Evolutionary conservation across 495 filamentous ascomycete genomes (phyloP), one percentile per base, ranked within the genome.

Genomic region (Aspergillus homomorphus): DNA sequence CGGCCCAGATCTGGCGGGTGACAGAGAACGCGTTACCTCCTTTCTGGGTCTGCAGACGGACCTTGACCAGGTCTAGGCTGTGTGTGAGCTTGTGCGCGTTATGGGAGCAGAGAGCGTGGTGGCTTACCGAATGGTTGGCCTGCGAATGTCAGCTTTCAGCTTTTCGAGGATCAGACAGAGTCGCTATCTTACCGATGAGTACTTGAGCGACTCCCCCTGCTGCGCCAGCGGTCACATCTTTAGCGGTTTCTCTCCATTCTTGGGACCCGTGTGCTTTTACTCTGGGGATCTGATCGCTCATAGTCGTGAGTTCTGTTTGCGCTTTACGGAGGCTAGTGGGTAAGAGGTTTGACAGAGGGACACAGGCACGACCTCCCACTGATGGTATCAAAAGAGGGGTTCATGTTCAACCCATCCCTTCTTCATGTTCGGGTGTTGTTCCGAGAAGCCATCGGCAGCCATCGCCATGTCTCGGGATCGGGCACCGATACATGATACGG

Each of bases 201-300:
- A 95, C 91, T 69, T 95, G 90, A 15, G 91, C 89, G 60, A 92
- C 74, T 51, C 91, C 91, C 45, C 91, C 91, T 1, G 81, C 85
- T 49, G 91, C 90, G 46, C 91, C 91, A 18, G 89, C 83, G 64
- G 91, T 86, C 19, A 95, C 74, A 69, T 94, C 90, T 73, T 95
- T 95, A 18, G 30, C 45, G 18, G 19, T 46, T 2, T 46, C 1
- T n/a, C 7, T 46, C 45, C 45, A 46, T 22, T 23, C 18, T 12
- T 38, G 33, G 12, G 33, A 9, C 2, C 33, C 15, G 6, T 5
- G 33, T 12, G 10, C 6, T 12, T 38, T 12, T 14, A 38, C 2
- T 38, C 2, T 7, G 33, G 33, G 33, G 15, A 38, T 38, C 10
- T 38, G 33, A 12, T 38, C 33, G 33, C 33, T 38, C 33, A 38